These are phyloP conservation scores for Prunus kanzakura DNA, from an alignment of 306 rosid species.

Conservation along the genomic window DNA sequence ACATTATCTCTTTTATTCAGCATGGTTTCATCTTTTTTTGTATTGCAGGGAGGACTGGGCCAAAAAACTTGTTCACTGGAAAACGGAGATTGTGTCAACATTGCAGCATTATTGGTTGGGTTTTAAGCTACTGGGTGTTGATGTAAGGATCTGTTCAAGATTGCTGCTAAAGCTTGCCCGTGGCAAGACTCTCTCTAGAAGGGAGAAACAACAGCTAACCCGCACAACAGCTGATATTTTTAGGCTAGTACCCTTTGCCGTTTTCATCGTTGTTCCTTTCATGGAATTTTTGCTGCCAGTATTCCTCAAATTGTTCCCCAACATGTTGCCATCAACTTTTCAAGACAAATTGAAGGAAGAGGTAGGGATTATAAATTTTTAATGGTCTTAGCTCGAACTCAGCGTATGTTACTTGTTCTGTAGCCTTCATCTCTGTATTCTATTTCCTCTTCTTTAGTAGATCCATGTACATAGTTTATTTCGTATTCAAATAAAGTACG, in stretches of 20 bases:
- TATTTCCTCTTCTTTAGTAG: neutral
- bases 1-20: neutral
- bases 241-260: constrained; percentile 89
- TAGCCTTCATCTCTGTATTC: neutral
- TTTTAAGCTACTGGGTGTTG: constrained; percentile 72
- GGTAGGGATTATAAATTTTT: constrained; percentile 37
- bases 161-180: constrained; percentile 82
- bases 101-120: constrained; percentile 96
- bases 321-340: constrained; percentile 94
- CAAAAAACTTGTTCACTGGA: constrained; percentile 78
- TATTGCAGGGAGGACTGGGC: constrained; percentile 87
- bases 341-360: constrained; percentile 95
- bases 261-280: constrained; percentile 84
- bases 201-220: constrained; percentile 89
- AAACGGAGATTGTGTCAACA: constrained; percentile 63
- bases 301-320: constrained; percentile 83
- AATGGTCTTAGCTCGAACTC: neutral
- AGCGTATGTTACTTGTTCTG: neutral
- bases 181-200: constrained; percentile 88
- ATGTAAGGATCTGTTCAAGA: constrained; percentile 80
- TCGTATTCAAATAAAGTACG: neutral
- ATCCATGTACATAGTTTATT: neutral
- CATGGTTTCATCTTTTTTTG: constrained; percentile 2
- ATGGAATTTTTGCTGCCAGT: constrained; percentile 91
- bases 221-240: constrained; percentile 91